Evolutionary conservation across 495 filamentous ascomycete species (phyloP), one percentile per base, ranked within the genome.

Genomic region (Cercophora newfieldiana): DNA sequence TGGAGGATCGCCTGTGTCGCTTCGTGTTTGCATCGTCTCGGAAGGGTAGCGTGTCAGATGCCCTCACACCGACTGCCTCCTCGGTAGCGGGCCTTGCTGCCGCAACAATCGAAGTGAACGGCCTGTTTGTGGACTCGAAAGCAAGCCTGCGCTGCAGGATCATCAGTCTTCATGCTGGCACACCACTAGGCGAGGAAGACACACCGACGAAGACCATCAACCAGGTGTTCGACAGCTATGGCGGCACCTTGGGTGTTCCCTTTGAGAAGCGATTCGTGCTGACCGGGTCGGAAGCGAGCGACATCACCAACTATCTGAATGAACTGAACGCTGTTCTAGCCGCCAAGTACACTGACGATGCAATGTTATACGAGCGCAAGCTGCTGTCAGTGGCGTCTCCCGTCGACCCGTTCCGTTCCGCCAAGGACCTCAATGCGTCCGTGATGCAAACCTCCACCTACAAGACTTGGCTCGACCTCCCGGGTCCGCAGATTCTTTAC

Each of bases 1-100:
- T 72, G 67, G 67, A 69, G 22, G 59, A 69, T 47, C 63, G 49
- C 8, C 53, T 71, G 16, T 60, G 67, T 49, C 63, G 60, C 10
- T 63, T 71, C 22, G 26, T 68, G 10, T 64, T 58, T 3, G 37
- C 33, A 47, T 48, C 19, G 28, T 25, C 56, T 22, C 18, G 8
- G 30, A 49, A 47, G 18, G 37, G 18, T 47, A 14, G 21, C 8
- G 3, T 10, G 16, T 49, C 44, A 10, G 48, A 2, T 63, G 8
- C n/a, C n/a, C n/a, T 33, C 61, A 0, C 7, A n/a, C 21, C 25
- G 10, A 25, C 55, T 30, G 55, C 55, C 26, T 58, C 48, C 1
- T 19, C 12, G 26, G 14, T 63, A 8, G 16, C 37, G 3, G 30
- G 7, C 0, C 61, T 63, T 3, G 61, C 48, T 55, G 44, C 48